Evolutionary conservation across 257 asterid genomes (phyloP).

Genomic region (Solanum lycopersicoides): DNA sequence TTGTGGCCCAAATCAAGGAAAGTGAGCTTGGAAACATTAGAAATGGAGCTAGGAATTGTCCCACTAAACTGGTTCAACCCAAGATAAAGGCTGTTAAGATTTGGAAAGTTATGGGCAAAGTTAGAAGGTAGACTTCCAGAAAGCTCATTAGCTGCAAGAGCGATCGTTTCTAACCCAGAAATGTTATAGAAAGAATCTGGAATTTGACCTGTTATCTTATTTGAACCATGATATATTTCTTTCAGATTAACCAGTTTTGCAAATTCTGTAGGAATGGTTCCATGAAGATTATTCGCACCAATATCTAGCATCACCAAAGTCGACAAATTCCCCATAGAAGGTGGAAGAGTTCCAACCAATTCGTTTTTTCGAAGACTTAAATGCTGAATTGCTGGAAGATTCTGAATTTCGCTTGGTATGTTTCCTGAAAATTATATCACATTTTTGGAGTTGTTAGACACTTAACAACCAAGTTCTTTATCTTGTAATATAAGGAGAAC

Average conservation of each 20-base stretch:
- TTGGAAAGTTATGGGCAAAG: constrained; percentile 2
- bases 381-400: background rate
- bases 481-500: background rate
- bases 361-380: background rate
- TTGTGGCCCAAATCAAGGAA: background rate
- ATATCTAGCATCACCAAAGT: background rate
- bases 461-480: background rate
- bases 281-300: background rate
- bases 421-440: background rate
- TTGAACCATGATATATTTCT: constrained; percentile 1
- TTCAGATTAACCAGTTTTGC: constrained; percentile 2
- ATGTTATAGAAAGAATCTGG: constrained; percentile 1
- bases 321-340: background rate
- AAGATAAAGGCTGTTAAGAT: background rate
- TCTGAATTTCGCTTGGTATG: background rate
- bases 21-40: constrained; percentile 6
- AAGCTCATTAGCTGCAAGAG: background rate
- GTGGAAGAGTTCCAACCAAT: background rate
- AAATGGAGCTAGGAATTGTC: constrained; percentile 13
- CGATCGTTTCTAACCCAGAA: background rate
- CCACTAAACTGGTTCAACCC: background rate
- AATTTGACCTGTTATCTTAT: constrained; percentile 12
- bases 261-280: constrained; percentile 8
- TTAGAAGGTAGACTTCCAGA: constrained; percentile 7
- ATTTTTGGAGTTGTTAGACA: background rate